phyloP scores from a whole-genome alignment of 2,329 filamentous ascomycete genomes.

The Colletotrichum theobromicola region DNA sequence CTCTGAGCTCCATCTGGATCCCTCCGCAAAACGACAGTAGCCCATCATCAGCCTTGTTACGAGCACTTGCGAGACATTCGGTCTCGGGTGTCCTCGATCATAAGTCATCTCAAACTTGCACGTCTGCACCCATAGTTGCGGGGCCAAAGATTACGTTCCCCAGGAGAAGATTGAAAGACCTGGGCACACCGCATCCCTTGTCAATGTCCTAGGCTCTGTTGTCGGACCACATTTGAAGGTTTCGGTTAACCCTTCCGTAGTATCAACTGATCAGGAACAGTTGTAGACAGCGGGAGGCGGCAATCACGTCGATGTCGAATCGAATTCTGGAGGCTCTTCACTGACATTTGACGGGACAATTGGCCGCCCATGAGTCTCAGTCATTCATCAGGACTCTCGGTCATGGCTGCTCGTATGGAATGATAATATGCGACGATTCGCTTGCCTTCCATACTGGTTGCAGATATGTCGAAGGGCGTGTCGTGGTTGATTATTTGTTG shows the following conservation, averaged over 20 bases:
- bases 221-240: background rate
- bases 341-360: background rate
- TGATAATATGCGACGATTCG: background rate
- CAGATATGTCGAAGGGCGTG: background rate
- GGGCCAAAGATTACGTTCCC: background rate
- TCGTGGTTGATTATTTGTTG: background rate
- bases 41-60: background rate
- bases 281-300: background rate
- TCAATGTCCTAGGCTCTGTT: background rate
- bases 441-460: background rate
- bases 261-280: too few relatives aligned
- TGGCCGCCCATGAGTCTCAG: background rate
- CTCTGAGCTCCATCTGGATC: background rate
- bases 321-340: background rate
- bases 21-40: background rate
- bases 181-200: background rate
- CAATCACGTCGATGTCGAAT: background rate
- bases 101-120: background rate
- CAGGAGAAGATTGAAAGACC: background rate
- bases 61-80: background rate
- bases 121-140: background rate
- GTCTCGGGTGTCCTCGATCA: background rate
- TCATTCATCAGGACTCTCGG: background rate
- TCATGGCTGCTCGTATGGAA: background rate
- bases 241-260: too few relatives aligned